Percentiles rank a stretch among this genome's conserved stretches.
These are phyloP conservation scores for Saccharomyces hybrid DNA, from an alignment of 1,139 yeast genomes.

Conservation along the genomic window DNA sequence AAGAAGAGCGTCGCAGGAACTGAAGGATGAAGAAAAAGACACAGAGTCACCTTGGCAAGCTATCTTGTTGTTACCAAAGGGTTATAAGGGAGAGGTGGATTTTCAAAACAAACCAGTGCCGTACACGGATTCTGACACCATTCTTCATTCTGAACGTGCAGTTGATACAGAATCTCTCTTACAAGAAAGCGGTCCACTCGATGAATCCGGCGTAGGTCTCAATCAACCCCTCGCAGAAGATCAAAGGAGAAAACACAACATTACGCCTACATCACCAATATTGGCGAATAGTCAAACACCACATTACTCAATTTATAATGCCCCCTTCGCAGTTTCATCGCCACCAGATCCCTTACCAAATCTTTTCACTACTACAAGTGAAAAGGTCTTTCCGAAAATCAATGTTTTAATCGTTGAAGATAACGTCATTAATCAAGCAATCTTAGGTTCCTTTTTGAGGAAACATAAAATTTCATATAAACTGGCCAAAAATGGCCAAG, in stretches of 20 bases:
- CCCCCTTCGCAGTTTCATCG: background rate
- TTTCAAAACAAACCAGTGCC: conserved; percentile 5
- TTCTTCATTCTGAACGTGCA: background rate
- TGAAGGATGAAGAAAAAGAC: conserved; percentile 13
- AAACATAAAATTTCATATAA: conserved; percentile 79
- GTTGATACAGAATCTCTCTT: background rate
- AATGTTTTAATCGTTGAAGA: conserved; percentile 93
- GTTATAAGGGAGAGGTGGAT: conserved; percentile 14
- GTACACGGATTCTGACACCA: conserved; percentile 3
- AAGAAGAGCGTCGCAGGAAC: conserved; percentile 15
- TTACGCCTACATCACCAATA: conserved; percentile 5
- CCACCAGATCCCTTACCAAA: conserved; percentile 5
- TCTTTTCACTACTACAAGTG: conserved; percentile 17
- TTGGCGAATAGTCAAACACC: background rate
- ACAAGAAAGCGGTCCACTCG: conserved; percentile 7
- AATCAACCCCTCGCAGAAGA: conserved; percentile 11
- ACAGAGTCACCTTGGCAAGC: conserved; percentile 22
- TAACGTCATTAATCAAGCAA: conserved; percentile 87
- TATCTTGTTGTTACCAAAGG: conserved; percentile 26
- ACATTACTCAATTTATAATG: background rate
- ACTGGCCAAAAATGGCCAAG: conserved; percentile 85
- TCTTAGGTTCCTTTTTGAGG: conserved; percentile 83
- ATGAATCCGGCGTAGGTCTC: conserved; percentile 19
- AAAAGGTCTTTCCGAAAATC: conserved; percentile 54
- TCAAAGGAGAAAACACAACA: conserved; percentile 4